phyloP scores from a whole-genome alignment of 169 alveolate genomes.

The Eimeria sp. region DNA sequence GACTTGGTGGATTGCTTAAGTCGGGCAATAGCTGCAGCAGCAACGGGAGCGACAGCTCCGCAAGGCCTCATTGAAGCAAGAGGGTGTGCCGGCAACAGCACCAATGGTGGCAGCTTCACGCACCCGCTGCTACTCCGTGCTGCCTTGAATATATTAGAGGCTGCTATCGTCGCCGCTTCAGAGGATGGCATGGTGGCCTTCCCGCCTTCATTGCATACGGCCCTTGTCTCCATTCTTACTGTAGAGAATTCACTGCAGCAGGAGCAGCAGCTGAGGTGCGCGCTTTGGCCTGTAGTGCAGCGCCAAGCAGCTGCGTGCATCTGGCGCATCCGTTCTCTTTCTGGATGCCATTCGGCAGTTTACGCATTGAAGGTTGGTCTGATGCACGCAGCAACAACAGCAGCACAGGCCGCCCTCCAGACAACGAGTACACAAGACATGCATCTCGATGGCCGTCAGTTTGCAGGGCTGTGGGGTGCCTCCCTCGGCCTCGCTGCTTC shows the following conservation, averaged over 20 bases:
- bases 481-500: slow-evolving; percentile 62
- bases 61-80: not conserved
- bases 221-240: slow-evolving; percentile 16
- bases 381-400: slow-evolving; percentile 40
- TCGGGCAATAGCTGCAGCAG: slow-evolving; percentile 73
- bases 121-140: slow-evolving; percentile 65
- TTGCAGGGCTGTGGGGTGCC: slow-evolving; percentile 49
- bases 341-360: not conserved
- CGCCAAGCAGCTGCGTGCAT: slow-evolving; percentile 73
- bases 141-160: slow-evolving; percentile 39
- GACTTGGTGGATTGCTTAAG: slow-evolving; percentile 31
- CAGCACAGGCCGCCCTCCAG: slow-evolving; percentile 5
- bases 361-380: not conserved
- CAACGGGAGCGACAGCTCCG: slow-evolving; percentile 26
- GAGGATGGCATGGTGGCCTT: not conserved
- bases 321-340: slow-evolving; percentile 29
- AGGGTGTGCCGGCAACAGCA: slow-evolving; percentile 13
- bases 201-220: slow-evolving; percentile 7
- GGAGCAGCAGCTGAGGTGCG: slow-evolving; percentile 26
- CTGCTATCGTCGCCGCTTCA: not conserved
- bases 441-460: not conserved
- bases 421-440: not conserved
- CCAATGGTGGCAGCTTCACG: slow-evolving; percentile 29
- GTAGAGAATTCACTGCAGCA: not conserved
- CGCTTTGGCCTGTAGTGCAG: slow-evolving; percentile 58